phyloP scores from a whole-genome alignment of 352 stramenopile genomes.

The Globisporangium camurandrum region DNA sequence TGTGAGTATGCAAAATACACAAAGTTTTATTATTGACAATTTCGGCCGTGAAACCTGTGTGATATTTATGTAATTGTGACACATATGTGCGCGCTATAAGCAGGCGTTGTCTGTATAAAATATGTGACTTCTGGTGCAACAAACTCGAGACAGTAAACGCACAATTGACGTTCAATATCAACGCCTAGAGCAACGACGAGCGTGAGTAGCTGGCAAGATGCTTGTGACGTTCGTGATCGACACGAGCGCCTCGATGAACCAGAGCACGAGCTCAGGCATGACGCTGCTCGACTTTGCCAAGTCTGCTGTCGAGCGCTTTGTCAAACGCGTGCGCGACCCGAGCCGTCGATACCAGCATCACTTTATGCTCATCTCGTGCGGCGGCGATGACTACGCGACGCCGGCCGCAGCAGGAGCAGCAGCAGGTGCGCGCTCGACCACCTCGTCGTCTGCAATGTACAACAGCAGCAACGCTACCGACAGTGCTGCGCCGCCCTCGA shows the following conservation, averaged over 20 bases:
- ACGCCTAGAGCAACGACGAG: background rate
- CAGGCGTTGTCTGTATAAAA: background rate
- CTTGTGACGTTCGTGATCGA: conserved; percentile 88
- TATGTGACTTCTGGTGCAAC: background rate
- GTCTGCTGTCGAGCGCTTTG: conserved; percentile 82
- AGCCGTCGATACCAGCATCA: conserved; percentile 82
- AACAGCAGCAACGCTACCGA: background rate
- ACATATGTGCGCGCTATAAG: no score
- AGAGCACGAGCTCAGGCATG: conserved; percentile 84
- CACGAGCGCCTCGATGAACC: conserved; percentile 88
- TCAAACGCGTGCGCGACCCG: conserved; percentile 79
- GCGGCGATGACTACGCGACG: conserved; percentile 22
- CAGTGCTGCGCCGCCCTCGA: conserved; percentile 1
- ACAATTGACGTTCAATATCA: no score
- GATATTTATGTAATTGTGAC: no score
- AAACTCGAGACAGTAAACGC: background rate
- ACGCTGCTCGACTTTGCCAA: conserved; percentile 86
- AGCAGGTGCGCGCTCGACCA: conserved; percentile 9
- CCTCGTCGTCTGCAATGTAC: no score
- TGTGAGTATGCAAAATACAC: no score
- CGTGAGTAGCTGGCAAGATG: conserved; percentile 23
- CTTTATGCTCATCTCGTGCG: conserved; percentile 85
- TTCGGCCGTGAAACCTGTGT: no score
- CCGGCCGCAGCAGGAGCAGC: no score
- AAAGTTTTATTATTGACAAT: no score